Conservation (phyloP, 2,329 filamentous ascomycete genomes). For the Botryotinia narcissicola region DNA sequence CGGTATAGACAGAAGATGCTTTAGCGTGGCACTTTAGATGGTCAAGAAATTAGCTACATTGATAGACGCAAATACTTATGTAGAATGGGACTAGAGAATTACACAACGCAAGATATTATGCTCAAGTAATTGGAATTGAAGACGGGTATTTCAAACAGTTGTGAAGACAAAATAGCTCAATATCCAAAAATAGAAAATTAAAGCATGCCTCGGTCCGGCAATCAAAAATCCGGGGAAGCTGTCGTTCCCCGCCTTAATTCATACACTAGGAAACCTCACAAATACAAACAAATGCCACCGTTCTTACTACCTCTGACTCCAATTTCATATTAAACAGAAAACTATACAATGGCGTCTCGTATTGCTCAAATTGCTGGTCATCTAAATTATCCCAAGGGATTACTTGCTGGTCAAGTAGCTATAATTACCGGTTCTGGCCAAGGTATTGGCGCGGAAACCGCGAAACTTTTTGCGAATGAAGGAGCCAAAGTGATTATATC, state of each 20-base stretch:
- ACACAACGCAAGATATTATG: background rate
- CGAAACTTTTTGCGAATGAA: slow-evolving; percentile 80
- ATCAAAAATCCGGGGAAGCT: slow-evolving; percentile 7
- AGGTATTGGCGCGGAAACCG: slow-evolving; percentile 83
- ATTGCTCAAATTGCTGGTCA: slow-evolving; percentile 72
- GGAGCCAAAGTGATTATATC: slow-evolving; percentile 81
- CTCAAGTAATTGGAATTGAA: background rate
- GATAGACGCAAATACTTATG: background rate
- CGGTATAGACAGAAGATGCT: background rate
- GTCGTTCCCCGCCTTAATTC: background rate
- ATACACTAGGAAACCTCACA: background rate
- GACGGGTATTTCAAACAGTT: background rate
- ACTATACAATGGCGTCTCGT: slow-evolving; percentile 45
- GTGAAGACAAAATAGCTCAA: background rate
- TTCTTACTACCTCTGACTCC: background rate
- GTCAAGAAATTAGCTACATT: background rate
- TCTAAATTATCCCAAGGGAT: slow-evolving; percentile 77
- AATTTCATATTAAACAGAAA: background rate
- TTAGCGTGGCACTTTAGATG: background rate
- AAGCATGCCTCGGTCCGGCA: background rate
- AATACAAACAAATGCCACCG: background rate
- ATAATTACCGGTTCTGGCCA: slow-evolving; percentile 87
- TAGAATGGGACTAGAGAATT: background rate
- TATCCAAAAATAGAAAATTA: slow-evolving; percentile 12
- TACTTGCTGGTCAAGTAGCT: slow-evolving; percentile 76